Percentiles rank a stretch among this genome's conserved stretches.
Evolutionary conservation across 441 rosid genomes (phyloP).

Genomic region (Biscutella auriculata): DNA sequence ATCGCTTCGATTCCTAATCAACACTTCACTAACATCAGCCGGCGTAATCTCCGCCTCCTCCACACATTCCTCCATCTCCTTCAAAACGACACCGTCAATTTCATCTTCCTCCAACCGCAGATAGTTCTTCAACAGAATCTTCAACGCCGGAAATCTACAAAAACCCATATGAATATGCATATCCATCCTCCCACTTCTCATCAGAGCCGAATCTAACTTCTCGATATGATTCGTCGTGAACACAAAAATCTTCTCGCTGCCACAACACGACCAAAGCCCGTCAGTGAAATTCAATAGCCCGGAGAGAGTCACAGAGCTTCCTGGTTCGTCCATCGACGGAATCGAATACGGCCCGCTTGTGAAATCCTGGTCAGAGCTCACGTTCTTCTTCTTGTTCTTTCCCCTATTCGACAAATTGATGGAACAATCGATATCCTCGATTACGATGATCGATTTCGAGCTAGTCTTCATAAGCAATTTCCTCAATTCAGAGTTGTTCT

Average conservation of each 20-base stretch:
- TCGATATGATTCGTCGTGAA: conserved; percentile 87
- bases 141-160: conserved; percentile 51
- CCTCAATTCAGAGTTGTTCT: conserved; percentile 58
- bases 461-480: conserved; percentile 70
- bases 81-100: conserved; percentile 20
- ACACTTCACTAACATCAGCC: conserved; percentile 74
- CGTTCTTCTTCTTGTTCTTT: conserved; percentile 16
- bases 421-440: conserved; percentile 89
- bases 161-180: conserved; percentile 83
- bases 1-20: conserved; percentile 56
- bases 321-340: conserved; percentile 14
- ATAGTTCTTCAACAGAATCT: conserved; percentile 64
- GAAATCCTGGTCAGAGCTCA: conserved; percentile 16
- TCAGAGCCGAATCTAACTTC: conserved; percentile 70
- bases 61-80: conserved; percentile 31
- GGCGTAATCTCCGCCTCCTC: conserved; percentile 76
- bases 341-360: conserved; percentile 45
- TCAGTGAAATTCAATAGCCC: conserved; percentile 84
- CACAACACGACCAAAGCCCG: conserved; percentile 94
- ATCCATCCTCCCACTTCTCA: conserved; percentile 88
- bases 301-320: conserved; percentile 48
- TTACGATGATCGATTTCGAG: conserved; percentile 74
- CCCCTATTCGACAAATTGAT: conserved; percentile 47
- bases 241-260: conserved; percentile 81
- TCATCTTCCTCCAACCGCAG: conserved; percentile 31